Evolutionary conservation across 2,329 filamentous ascomycete genomes (phyloP), one percentile per base, ranked within the genome.

Genomic region (Rutstroemia sp.): DNA sequence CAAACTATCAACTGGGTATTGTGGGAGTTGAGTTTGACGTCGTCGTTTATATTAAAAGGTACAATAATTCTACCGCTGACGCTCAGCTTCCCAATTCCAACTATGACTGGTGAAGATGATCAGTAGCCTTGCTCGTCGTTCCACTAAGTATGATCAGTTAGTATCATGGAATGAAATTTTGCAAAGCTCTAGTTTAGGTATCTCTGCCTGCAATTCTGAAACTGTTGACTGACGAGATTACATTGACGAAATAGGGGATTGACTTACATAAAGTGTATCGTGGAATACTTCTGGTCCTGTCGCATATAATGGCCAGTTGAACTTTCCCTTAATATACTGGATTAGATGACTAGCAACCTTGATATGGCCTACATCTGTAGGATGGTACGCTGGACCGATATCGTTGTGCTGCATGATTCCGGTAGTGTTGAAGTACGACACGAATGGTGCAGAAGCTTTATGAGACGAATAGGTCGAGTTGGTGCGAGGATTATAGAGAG

Each of bases 341-440:
- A 78, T 76, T 49, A 84, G 63, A 62, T 84, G 79, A 63, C 78
- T 82, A 2, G 81, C 81, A 7, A 85, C 68, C 67, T 85, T 85
- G 64, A 84, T 73, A 54, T 82, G 78, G 3, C 81, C 80, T 7
- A 83, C 75, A 63, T 85, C 82, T 0, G 80, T 85, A 0, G 79
- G 81, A 63, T 85, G 82, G 61, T 73, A 82, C 61, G 75, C 73
- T 6, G 81, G 80, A 2, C 73, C 76, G 58, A 83, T 80, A 63
- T 84, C 81, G 60, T 84, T 83, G 63, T 85, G 79, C 61, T 83
- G 78, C 61, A 85, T 65, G 46, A 85, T 79, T 0, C 81, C 81
- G 9, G 75, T 79, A 0, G 79, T 83, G 63, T 83, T 80, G 70
- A 85, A 85, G 62, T 82, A 81, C 63, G 82, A 77, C 30, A 85